Base-by-base conservation (phyloP, 257 asterid genomes). In the Henckelia pumila region DNA sequence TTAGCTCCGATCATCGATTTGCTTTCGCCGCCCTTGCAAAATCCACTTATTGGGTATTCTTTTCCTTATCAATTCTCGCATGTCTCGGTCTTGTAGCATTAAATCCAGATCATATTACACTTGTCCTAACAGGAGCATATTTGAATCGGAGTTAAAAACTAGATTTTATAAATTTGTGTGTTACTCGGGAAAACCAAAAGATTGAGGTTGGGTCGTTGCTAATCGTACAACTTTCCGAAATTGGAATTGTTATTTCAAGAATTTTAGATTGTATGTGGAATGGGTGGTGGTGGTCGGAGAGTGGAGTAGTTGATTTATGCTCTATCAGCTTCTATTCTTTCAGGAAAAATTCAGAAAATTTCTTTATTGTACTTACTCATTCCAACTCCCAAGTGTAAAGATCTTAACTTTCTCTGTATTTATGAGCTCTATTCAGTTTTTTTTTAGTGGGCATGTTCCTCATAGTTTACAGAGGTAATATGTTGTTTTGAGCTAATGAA, bases 1-100 rank as follows among this genome's bases (percentile, higher is more conserved):
- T 88, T 60, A 90, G 83, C 68, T 71, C 96, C 37, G 95, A 93
- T 67, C 96, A 93, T 47, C 97, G 97, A n/a, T 93, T 90, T 63
- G 96, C 96, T 64, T 88, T 85, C 80, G 56, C 83, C 11, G 83
- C 84, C 44, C 83, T 93, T 24, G 79, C 86, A 47, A 88, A 93
- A 77, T 73, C 96, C 8, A 79, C 83, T 70, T 78, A 73, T 57
- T 86, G 95, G 97, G 98, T 88, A 85, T 21, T 10, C 30, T 16
- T 71, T 65, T 30, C 11, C 37, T 5, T 44, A 0, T 24, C 7
- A 33, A 22, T 9, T 19, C 1, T 30, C 20, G 66, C 4, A 19
- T 10, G 19, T 5, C 13, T n/a, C 26, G 5, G 9, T 35, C 14
- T 63, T 19, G 7, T 61, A 16, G 20, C 5, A 8, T 62, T 21